phyloP scores from a whole-genome alignment of 345 rosid genomes.

The Passiflora organensis region DNA sequence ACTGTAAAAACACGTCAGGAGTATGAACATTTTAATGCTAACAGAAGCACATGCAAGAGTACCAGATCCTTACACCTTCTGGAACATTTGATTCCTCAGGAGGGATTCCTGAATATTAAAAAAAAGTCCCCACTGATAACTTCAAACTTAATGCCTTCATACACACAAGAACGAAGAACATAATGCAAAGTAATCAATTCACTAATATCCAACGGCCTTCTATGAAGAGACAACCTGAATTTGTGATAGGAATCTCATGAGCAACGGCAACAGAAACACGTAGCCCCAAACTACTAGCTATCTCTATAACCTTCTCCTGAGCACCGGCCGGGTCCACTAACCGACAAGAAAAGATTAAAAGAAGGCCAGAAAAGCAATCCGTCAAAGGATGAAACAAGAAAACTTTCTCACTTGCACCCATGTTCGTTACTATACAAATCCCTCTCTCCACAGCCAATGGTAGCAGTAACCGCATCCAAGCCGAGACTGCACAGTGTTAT shows the following conservation, averaged over 20 bases:
- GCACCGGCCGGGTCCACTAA: slow-evolving; percentile 81
- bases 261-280: slow-evolving; percentile 66
- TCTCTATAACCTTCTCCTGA: slow-evolving; percentile 58
- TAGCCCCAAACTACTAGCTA: slow-evolving; percentile 61
- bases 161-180: too few species aligned
- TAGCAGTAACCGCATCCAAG: slow-evolving; percentile 74
- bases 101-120: slow-evolving; percentile 25
- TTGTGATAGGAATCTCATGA: slow-evolving; percentile 42
- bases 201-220: too few species aligned
- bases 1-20: too few species aligned
- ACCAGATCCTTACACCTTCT: slow-evolving; percentile 52
- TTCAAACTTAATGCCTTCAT: too few species aligned
- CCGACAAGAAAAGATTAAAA: slow-evolving; percentile 1
- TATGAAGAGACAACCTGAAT: slow-evolving; percentile 31
- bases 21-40: background rate
- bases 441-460: slow-evolving; percentile 75
- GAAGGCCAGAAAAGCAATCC: background rate
- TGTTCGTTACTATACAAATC: slow-evolving; percentile 74
- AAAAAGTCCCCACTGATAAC: too few species aligned
- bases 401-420: slow-evolving; percentile 74
- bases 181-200: too few species aligned
- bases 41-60: slow-evolving; percentile 15
- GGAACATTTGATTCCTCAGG: slow-evolving; percentile 23
- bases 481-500: slow-evolving; percentile 46
- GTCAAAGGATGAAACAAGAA: background rate